Evolutionary conservation across 306 rosid species (phyloP).

Genomic region (Styphnolobium japonicum): DNA sequence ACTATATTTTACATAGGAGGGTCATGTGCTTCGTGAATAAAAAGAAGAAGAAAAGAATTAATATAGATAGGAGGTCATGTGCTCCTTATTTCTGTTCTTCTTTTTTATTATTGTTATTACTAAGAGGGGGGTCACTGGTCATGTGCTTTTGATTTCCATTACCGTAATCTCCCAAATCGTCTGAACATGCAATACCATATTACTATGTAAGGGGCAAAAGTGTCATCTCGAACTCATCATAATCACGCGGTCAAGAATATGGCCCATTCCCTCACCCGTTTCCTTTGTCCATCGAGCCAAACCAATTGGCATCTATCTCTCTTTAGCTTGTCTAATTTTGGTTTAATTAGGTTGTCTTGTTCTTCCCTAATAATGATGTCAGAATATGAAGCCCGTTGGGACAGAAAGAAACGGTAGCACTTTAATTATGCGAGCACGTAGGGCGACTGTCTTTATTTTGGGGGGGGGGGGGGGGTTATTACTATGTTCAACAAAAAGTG

Average conservation of each 20-base stretch:
- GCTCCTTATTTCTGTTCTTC: background rate
- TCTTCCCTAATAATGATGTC: background rate
- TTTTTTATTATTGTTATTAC: background rate
- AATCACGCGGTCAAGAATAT: background rate
- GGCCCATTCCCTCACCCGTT: background rate
- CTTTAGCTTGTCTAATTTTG: background rate
- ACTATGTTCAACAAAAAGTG: background rate
- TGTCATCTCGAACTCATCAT: background rate
- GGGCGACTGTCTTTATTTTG: background rate
- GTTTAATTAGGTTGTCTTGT: background rate
- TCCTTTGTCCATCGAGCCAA: background rate
- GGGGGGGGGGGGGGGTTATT: background rate
- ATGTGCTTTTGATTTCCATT: constrained; percentile 32
- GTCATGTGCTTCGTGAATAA: background rate
- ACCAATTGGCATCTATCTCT: background rate
- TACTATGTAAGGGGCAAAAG: background rate
- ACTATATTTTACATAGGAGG: background rate
- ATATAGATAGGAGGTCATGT: background rate
- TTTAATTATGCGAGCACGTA: background rate
- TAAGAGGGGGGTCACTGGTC: constrained; percentile 10
- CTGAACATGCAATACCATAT: constrained; percentile 6
- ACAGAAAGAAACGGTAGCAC: background rate
- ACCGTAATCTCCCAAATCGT: background rate
- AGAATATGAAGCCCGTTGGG: background rate
- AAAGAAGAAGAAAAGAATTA: background rate